Evolutionary conservation across 805 yeast species (phyloP).

Genomic region (Brettanomyces bruxellensis): DNA sequence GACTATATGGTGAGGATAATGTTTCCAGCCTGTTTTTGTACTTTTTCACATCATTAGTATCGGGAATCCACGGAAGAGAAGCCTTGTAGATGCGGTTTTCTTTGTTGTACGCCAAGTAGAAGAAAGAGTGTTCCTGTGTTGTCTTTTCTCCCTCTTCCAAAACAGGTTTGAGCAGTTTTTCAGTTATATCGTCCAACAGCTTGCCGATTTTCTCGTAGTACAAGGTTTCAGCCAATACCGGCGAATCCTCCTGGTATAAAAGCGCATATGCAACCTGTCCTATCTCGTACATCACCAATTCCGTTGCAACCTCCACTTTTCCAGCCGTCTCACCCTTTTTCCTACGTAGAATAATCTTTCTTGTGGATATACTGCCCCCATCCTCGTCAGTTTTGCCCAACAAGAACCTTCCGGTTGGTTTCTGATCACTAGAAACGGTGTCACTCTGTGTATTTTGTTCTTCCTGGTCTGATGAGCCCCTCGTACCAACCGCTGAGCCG

Average conservation of each 20-base stretch:
- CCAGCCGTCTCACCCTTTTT: too few relatives aligned
- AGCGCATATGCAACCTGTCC: constrained; percentile 21
- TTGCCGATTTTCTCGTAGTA: constrained; percentile 8
- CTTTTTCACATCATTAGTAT: constrained; percentile 11
- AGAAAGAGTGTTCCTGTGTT: constrained; percentile 8
- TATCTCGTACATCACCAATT: constrained; percentile 17
- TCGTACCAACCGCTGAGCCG: background rate
- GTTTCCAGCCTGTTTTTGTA: constrained; percentile 5
- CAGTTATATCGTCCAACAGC: constrained; percentile 11
- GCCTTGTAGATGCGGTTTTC: constrained; percentile 13
- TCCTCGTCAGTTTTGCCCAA: constrained; percentile 17
- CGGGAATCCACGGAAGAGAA: constrained; percentile 22
- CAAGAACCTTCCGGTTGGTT: constrained; percentile 15
- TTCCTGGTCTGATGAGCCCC: too few relatives aligned
- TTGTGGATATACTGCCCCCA: constrained; percentile 5
- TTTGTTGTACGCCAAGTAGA: constrained; percentile 16
- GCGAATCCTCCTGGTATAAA: constrained; percentile 8
- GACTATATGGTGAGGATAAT: background rate
- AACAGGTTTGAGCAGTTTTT: too few relatives aligned
- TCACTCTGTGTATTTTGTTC: too few relatives aligned
- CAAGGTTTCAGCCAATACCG: background rate
- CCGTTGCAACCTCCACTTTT: too few relatives aligned
- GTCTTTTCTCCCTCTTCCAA: too few relatives aligned
- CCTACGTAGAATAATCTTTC: constrained; percentile 6
- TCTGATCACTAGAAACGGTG: background rate